Conservation (phyloP, 768 basidiomycete genomes). For the Russula dissimulans region DNA sequence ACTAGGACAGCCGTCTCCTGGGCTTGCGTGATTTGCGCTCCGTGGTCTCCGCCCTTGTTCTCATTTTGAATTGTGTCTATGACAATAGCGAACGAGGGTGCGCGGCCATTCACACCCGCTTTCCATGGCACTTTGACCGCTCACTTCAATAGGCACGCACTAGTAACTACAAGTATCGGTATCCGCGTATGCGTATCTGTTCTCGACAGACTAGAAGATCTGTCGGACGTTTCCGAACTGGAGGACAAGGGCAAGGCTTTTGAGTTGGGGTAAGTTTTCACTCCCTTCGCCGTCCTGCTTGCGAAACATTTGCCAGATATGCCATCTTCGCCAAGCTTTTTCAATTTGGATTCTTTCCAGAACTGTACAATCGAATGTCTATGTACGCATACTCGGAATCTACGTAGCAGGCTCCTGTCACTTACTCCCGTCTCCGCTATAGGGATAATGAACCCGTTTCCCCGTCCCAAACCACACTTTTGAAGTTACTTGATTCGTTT, state of each 20-base stretch:
- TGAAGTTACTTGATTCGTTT: constrained; percentile 83
- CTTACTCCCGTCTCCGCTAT: not conserved
- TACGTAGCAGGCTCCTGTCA: not conserved
- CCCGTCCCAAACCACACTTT: constrained; percentile 77
- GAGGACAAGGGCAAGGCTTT: constrained; percentile 61
- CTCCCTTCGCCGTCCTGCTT: constrained; percentile 7
- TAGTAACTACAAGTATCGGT: constrained; percentile 47
- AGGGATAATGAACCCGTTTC: constrained; percentile 67
- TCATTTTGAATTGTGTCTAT: constrained; percentile 16
- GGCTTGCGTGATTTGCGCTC: constrained; percentile 13
- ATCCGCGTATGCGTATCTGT: constrained; percentile 57
- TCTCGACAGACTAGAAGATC: constrained; percentile 60
- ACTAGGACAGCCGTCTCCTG: constrained; percentile 36
- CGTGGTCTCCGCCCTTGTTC: constrained; percentile 11
- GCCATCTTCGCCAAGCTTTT: constrained; percentile 15
- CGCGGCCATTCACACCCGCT: not conserved
- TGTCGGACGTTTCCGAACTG: constrained; percentile 59
- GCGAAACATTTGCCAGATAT: constrained; percentile 13
- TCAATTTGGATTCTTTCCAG: constrained; percentile 15
- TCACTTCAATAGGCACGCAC: constrained; percentile 34
- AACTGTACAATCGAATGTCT: constrained; percentile 13
- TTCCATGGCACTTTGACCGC: not conserved
- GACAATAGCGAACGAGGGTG: constrained; percentile 11
- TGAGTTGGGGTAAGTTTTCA: constrained; percentile 50
- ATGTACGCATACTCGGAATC: constrained; percentile 6